phyloP scores from a whole-genome alignment of 257 asterid species.

The Solanum etuberosum region DNA sequence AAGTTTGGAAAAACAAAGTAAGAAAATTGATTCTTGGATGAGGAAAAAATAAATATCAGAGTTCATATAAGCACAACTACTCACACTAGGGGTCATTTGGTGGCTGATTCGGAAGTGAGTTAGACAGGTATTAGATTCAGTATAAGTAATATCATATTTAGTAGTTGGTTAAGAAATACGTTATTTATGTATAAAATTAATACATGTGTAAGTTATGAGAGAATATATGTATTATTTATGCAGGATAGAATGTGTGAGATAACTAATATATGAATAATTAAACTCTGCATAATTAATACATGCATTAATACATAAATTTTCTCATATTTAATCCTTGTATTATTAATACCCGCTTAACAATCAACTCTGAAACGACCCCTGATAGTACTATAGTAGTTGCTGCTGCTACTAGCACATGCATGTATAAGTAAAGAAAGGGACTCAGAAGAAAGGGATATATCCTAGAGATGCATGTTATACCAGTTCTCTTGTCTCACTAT shows the following conservation, averaged over 20 bases:
- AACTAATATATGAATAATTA: no score
- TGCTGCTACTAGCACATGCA: neutral
- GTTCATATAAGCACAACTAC: no score
- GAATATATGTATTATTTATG: neutral
- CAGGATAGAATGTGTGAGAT: fast-evolving
- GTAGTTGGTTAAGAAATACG: no score
- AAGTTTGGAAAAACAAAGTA: neutral
- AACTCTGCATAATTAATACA: neutral
- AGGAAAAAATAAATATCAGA: neutral
- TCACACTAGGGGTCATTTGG: neutral
- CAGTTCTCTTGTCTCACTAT: neutral
- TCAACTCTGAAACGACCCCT: neutral
- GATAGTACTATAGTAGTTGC: neutral
- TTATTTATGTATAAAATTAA: no score
- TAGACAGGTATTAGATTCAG: no score
- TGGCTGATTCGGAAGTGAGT: neutral
- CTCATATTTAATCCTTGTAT: neutral
- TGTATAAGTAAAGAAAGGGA: neutral
- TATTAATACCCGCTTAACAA: no score
- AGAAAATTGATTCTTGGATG: neutral
- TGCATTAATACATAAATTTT: no score
- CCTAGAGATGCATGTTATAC: neutral
- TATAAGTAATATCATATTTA: no score
- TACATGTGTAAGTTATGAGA: no score
- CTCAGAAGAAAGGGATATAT: neutral